Evolutionary conservation across 2,329 filamentous ascomycete genomes (phyloP), one percentile per base, ranked within the genome.

Genomic region (Botrytis deweyae): DNA sequence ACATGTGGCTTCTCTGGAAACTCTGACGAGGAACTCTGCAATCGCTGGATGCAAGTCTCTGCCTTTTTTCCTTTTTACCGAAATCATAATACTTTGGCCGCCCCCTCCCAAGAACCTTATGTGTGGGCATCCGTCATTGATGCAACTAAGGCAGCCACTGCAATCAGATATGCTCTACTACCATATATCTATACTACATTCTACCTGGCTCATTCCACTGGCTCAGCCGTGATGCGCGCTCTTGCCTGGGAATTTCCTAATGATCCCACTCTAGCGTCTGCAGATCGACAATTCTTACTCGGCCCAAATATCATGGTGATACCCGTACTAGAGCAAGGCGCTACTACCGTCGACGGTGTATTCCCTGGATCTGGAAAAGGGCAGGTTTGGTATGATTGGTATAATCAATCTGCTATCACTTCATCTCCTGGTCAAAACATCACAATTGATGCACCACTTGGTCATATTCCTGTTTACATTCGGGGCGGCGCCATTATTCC

Each of bases 21-120:
- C 79, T 84, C 86, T 0, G 88, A 90, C 76, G 86, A 89, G 79
- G 91, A 94, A 79, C 87, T 94, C 4, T 94, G 92, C 82, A 88
- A 88, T 72, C 86, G 92, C 33, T 94, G 91, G 90, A 92, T 92
- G 90, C 89, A 91, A 79, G 84, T 93, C 1, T 88, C 86, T 0
- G 91, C 91, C 18, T 93, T 94, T 85, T 93, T 93, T 83, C 90
- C 91, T 10, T 93, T 94, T 83, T 93, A 93, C 83, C 86, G 92
- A 40, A 94, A 94, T 82, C 92, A 95, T 84, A 94, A 94, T 79
- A 84, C 84, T 5, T 83, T 92, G 1, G 86, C 85, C 0, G 87
- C 89, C 18, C 85, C 85, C 69, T 80, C 87, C 0, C 92, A 95
- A 80, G 92, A 95, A 81, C 91, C 92, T 0, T 95, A 92, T 79